Evolutionary conservation across 129 eudicot species (phyloP).

Genomic region (Heracleum sosnowskyi): DNA sequence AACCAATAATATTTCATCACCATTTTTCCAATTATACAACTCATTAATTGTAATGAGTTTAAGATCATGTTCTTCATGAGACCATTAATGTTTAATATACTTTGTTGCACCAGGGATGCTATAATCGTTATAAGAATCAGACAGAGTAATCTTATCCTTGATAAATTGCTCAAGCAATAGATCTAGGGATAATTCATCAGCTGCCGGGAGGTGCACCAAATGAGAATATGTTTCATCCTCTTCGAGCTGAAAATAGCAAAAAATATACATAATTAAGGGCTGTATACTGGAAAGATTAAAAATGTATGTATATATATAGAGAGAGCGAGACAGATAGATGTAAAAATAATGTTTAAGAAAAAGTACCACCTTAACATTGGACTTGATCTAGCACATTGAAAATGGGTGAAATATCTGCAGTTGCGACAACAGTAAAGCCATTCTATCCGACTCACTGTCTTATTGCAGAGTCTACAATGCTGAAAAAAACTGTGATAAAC

Average conservation of each 20-base stretch:
- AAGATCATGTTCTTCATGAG: not conserved
- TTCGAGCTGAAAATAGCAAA: not conserved
- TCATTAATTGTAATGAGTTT: not conserved
- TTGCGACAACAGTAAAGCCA: not conserved
- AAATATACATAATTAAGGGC: not conserved
- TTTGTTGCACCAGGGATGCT: not conserved
- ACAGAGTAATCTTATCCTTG: too few relatives aligned
- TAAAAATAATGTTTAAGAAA: not conserved
- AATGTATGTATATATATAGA: not conserved
- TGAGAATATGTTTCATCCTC: not conserved
- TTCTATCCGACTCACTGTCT: not conserved
- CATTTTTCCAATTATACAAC: too few relatives aligned
- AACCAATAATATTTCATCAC: too few relatives aligned
- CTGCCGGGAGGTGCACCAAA: too few relatives aligned
- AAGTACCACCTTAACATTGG: not conserved
- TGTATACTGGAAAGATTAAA: not conserved
- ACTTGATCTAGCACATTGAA: not conserved
- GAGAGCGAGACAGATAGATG: not conserved
- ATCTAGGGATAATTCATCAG: too few relatives aligned
- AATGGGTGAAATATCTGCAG: not conserved
- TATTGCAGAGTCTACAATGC: not conserved
- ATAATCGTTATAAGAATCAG: too few relatives aligned
- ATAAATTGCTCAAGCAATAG: too few relatives aligned
- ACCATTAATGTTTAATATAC: not conserved
- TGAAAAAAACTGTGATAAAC: not conserved